Conservation (phyloP, 2,329 filamentous ascomycete genomes). For the Leptographium galeiforme region DNA sequence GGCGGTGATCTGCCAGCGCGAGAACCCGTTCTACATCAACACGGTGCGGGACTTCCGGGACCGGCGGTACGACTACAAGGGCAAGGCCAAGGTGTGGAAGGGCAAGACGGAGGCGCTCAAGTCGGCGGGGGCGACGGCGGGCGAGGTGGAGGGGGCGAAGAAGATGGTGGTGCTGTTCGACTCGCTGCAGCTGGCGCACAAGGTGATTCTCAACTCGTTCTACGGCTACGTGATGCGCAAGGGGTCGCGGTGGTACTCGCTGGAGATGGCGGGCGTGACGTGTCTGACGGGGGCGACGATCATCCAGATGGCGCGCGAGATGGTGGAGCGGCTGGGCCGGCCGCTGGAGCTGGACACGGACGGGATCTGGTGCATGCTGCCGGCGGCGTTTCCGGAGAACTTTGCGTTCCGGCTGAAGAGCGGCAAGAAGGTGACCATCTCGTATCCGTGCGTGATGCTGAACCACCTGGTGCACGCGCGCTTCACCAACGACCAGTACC, state of each 20-base stretch:
- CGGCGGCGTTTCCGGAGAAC: slow-evolving; percentile 91
- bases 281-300: slow-evolving; percentile 93
- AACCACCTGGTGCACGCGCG: slow-evolving; percentile 90
- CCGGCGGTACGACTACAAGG: slow-evolving; percentile 95
- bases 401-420: slow-evolving; percentile 89
- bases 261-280: slow-evolving; percentile 98
- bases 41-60: slow-evolving; percentile 95
- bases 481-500: slow-evolving; percentile 97
- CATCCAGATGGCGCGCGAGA: slow-evolving; percentile 86
- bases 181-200: slow-evolving; percentile 91
- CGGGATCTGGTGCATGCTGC: slow-evolving; percentile 99
- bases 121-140: slow-evolving; percentile 58
- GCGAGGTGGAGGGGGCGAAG: slow-evolving; percentile 83
- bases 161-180: slow-evolving; percentile 98
- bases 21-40: slow-evolving; percentile 97
- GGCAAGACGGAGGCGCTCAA: slow-evolving; percentile 84
- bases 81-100: slow-evolving; percentile 96
- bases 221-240: slow-evolving; percentile 99
- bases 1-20: slow-evolving; percentile 94
- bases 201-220: slow-evolving; percentile 98
- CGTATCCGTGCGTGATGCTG: slow-evolving; percentile 97
- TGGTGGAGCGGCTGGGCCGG: slow-evolving; percentile 85
- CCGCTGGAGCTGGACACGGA: slow-evolving; percentile 94
- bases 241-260: slow-evolving; percentile 95
- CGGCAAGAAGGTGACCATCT: slow-evolving; percentile 92